Evolutionary conservation across 2,329 filamentous ascomycete genomes (phyloP), one percentile per base, ranked within the genome.

Genomic region (Lasiodiplodia hormozganensis): DNA sequence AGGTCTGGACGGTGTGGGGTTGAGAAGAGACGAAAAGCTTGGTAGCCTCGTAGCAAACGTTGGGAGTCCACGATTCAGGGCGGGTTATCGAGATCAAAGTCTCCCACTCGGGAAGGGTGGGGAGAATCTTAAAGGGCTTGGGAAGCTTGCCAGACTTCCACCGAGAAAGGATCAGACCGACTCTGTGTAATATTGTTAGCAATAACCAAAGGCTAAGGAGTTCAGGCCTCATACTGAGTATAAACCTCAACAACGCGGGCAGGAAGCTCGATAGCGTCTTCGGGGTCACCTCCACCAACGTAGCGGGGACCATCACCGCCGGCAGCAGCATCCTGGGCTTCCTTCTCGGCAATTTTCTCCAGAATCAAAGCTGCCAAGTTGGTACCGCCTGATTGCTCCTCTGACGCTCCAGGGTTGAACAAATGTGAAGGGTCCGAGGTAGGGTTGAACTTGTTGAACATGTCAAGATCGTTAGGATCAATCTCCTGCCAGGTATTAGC

Each of bases 71-170:
- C 70, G 82, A 82, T 70, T 96, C 91, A 4, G 95, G 94, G 36
- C 89, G 87, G n/a, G 94, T 97, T 67, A 97, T 88, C 71, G 90
- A 86, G 73, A 97, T 88, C 47, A 97, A 92, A 23, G 93, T 92
- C 77, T 96, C 92, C 94, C 94, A 98, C 75, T 96, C 89, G 8
- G 94, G 94, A 16, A 98, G 88, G 0, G 94, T 94, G 2, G 96
- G 96, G 10, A 99, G 87, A 72, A 98, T 94, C 82, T 98, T 98
- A 86, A 99, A 97, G 0, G 95, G 95, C 81, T 99, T 99, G 23
- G 96, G 96, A 38, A 99, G 86, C 72, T 95, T 95, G n/a, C 96
- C 96, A 16, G 92, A 95, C 82, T 97, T 97, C 84, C 97, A 98
- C 72, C 95, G 89, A 31, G 93, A 94, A 69, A 99, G 86, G 70